Conservation (phyloP, 2,329 filamentous ascomycete genomes). For the Paecilomyces sp. region DNA sequence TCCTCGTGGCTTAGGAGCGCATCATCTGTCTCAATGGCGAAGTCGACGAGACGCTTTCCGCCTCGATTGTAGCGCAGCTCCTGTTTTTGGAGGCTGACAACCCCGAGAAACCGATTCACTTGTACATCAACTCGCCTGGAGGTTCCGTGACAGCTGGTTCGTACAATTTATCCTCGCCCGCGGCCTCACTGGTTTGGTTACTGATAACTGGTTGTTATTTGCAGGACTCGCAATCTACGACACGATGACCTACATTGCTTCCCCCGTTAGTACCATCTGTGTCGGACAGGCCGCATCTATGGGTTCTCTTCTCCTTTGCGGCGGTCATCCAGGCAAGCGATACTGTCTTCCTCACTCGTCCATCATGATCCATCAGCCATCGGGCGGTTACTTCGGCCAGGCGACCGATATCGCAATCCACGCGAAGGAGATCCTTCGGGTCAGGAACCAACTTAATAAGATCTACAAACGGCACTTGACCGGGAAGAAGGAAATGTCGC, state of each 20-base stretch:
- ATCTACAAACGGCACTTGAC: conserved; percentile 87
- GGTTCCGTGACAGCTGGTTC: conserved; percentile 77
- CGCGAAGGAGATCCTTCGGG: conserved; percentile 88
- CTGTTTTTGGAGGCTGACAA: conserved; percentile 97
- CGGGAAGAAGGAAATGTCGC: conserved; percentile 54
- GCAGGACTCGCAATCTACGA: conserved; percentile 78
- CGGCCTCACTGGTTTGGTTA: not conserved
- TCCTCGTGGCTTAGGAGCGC: conserved; percentile 60
- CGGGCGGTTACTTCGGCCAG: conserved; percentile 63
- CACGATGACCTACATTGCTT: conserved; percentile 95
- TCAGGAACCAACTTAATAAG: conserved; percentile 76
- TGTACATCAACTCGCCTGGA: conserved; percentile 97
- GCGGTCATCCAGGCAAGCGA: conserved; percentile 75
- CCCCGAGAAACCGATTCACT: conserved; percentile 86
- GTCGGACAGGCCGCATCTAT: conserved; percentile 92
- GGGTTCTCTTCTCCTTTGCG: conserved; percentile 82
- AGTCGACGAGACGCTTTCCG: conserved; percentile 83
- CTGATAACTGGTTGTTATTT: not conserved
- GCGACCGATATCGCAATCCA: conserved; percentile 88
- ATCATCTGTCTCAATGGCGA: conserved; percentile 90
- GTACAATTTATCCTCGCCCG: not conserved
- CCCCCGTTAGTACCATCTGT: conserved; percentile 89
- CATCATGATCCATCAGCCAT: conserved; percentile 96
- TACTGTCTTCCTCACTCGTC: conserved; percentile 88
- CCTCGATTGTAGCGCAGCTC: conserved; percentile 91